phyloP scores from a whole-genome alignment of 352 stramenopile genomes.

The Phytopythium aichiense region DNA sequence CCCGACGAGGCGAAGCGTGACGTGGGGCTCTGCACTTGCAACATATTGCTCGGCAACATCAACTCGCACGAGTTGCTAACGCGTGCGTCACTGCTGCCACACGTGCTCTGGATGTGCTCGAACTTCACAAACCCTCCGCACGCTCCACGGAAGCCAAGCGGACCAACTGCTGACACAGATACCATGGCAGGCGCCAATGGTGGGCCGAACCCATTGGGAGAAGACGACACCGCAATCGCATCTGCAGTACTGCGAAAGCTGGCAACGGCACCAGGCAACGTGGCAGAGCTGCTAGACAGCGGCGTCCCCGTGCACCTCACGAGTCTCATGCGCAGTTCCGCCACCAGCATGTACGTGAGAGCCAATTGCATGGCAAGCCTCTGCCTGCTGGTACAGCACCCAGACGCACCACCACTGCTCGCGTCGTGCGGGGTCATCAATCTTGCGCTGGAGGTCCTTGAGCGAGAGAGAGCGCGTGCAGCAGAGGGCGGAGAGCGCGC shows the following conservation, averaged over 20 bases:
- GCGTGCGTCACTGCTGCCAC: conserved; percentile 32
- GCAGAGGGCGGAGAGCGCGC: not conserved
- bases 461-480: conserved; percentile 17
- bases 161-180: not conserved
- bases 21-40: conserved; percentile 52
- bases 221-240: conserved; percentile 21
- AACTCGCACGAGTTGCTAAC: conserved; percentile 56
- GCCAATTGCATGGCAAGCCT: conserved; percentile 71
- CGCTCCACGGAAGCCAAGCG: not conserved
- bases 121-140: not conserved
- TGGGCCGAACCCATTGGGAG: not conserved
- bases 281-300: conserved; percentile 49
- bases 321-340: conserved; percentile 12
- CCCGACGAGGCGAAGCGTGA: conserved; percentile 37
- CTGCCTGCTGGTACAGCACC: conserved; percentile 47
- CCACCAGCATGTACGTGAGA: conserved; percentile 37
- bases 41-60: conserved; percentile 57
- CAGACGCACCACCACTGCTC: conserved; percentile 35
- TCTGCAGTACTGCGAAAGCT: conserved; percentile 66
- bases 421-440: conserved; percentile 56
- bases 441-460: conserved; percentile 47
- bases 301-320: conserved; percentile 50
- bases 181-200: not conserved
- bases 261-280: conserved; percentile 65
- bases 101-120: conserved; percentile 44